phyloP scores from a whole-genome alignment of 2,329 filamentous ascomycete genomes.

The Fusarium protoensiforme region DNA sequence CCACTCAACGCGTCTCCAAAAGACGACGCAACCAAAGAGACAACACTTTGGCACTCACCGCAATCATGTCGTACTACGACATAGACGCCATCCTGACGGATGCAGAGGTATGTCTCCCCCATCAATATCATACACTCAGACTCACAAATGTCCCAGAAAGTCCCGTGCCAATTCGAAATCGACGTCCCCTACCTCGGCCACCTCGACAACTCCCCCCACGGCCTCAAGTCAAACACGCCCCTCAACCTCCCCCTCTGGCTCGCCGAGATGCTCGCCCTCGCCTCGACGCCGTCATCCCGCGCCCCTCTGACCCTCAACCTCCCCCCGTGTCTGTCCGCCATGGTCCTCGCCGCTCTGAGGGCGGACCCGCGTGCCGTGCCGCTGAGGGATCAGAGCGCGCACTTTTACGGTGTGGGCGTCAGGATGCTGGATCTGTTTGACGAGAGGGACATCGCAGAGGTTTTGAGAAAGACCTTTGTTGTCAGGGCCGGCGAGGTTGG shows the following conservation, averaged over 20 bases:
- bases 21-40: neutral
- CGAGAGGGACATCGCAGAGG: slow-evolving; percentile 79
- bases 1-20: slow-evolving; percentile 35
- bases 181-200: slow-evolving; percentile 89
- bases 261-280: slow-evolving; percentile 89
- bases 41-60: neutral
- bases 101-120: slow-evolving; percentile 70
- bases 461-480: slow-evolving; percentile 83
- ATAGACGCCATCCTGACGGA: slow-evolving; percentile 87
- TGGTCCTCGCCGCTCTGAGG: slow-evolving; percentile 89
- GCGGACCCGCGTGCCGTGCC: slow-evolving; percentile 90
- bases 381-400: slow-evolving; percentile 81
- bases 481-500: slow-evolving; percentile 83
- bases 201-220: slow-evolving; percentile 81
- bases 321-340: slow-evolving; percentile 78
- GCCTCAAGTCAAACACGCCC: slow-evolving; percentile 83
- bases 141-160: slow-evolving; percentile 72
- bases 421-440: slow-evolving; percentile 92
- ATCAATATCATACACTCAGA: neutral
- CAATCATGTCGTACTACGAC: slow-evolving; percentile 80
- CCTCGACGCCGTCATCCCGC: slow-evolving; percentile 59
- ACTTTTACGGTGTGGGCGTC: slow-evolving; percentile 89
- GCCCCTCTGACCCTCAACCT: slow-evolving; percentile 84
- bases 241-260: slow-evolving; percentile 93
- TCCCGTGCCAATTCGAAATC: slow-evolving; percentile 94